Evolutionary conservation across 2,329 filamentous ascomycete species (phyloP), one percentile per base, ranked within the genome.

Genomic region (Colletotrichum sp.): DNA sequence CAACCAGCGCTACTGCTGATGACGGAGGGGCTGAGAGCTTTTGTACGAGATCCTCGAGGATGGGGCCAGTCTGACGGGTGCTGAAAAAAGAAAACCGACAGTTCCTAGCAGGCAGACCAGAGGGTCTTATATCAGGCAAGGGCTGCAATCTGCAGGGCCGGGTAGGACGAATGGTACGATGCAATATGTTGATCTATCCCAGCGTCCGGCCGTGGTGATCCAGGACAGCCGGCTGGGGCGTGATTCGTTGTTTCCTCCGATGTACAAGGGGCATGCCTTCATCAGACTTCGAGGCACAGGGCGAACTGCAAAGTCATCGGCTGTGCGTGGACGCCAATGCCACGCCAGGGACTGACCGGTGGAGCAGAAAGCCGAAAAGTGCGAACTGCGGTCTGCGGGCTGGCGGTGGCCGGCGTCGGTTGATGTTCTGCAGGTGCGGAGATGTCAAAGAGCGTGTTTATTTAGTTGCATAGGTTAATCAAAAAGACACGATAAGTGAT

Each of bases 1-100:
- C 44, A 57, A 69, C 64, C 59, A 55, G 26, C 59, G 60, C 70
- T 36, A 69, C 39, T 59, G 70, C 64, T 69, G 52, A 39, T 57
- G 73, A 76, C 21, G 34, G 64, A 64, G 73, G 73, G 73, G 73
- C 70, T 63, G 73, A 65, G 26, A 59, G 64, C 18, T 68, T 52
- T 52, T 32, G 59, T 65, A 36, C 64, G 44, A 21, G 34, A 65
- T 65, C 28, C 70, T 74, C 26, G 24, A 71, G 55, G 32, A 57
- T 64, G 49, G 26, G 32, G 21, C 52, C 49, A 30, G 71, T 60
- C 55, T 59, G 2, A n/a, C 49, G 44, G 32, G 57, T 60, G 30
- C n/a, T n/a, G 52, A 39, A 52, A 60, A 57, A 63, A 72, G 34
- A 32, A 55, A 49, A 24, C 28, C 44, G 21, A 24, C 34, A 10